Evolutionary conservation across 2,329 filamentous ascomycete genomes (phyloP).

Genomic region (Trichoderma harzianum): DNA sequence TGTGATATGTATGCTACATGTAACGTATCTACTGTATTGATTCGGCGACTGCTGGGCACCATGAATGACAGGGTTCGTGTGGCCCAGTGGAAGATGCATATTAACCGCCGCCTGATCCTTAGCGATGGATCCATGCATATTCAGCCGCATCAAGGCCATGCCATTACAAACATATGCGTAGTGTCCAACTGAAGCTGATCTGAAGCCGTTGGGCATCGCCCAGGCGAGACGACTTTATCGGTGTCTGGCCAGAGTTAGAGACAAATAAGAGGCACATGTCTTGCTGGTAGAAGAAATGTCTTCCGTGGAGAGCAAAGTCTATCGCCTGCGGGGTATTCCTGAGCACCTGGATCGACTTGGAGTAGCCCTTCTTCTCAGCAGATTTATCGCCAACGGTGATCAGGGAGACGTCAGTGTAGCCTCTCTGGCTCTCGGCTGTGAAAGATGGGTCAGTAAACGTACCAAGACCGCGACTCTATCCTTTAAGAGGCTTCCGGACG

Average conservation of each 20-base stretch:
- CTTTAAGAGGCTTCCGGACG: not conserved
- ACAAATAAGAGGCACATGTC: not conserved
- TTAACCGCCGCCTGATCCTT: not conserved
- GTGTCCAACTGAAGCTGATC: not conserved
- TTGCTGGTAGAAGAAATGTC: not conserved
- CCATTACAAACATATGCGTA: not conserved
- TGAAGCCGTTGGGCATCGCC: not conserved
- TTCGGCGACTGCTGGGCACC: not conserved
- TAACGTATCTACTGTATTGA: not conserved
- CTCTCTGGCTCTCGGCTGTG: not conserved
- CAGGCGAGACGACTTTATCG: not conserved
- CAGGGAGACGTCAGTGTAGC: not conserved
- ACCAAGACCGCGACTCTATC: slow-evolving; percentile 1
- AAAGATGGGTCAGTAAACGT: not conserved
- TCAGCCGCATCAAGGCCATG: not conserved
- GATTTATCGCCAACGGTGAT: not conserved
- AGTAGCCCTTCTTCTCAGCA: not conserved
- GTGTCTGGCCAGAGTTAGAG: not conserved
- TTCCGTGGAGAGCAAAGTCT: not conserved
- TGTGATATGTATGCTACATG: too few species aligned
- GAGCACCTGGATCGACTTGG: not conserved
- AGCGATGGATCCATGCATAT: not conserved
- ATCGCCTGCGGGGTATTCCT: not conserved
- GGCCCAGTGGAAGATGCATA: not conserved
- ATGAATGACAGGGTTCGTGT: not conserved